A percentile compares a stretch with the other conserved stretches of the same genome.
Conservation (phyloP, 768 basidiomycete genomes). For the Podaxis sp. region DNA sequence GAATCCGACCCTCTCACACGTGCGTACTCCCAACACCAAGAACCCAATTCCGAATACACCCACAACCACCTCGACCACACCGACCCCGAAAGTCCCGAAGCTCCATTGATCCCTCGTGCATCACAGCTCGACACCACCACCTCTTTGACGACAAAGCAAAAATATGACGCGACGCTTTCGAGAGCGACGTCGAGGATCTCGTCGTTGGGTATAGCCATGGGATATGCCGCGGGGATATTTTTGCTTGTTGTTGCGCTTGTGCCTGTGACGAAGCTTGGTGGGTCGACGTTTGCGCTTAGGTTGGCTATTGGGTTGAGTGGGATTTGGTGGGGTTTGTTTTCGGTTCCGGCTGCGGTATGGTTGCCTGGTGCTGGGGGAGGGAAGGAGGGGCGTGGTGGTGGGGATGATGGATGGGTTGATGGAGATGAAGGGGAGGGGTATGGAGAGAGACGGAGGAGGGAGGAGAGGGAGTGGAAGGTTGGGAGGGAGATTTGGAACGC, state of each 20-base stretch:
- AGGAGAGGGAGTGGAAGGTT: slow-evolving; percentile 36
- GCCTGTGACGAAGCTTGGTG: slow-evolving; percentile 69
- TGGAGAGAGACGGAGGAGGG: slow-evolving; percentile 10
- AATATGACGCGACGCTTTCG: slow-evolving; percentile 59
- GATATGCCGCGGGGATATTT: slow-evolving; percentile 80
- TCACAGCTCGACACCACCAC: background rate
- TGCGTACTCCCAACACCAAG: slow-evolving; percentile 11
- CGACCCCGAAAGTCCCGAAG: slow-evolving; percentile 23
- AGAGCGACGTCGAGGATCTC: slow-evolving; percentile 81
- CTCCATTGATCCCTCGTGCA: slow-evolving; percentile 33
- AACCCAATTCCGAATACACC: background rate
- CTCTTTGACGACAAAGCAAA: slow-evolving; percentile 18
- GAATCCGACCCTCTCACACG: slow-evolving; percentile 10
- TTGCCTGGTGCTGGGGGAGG: slow-evolving; percentile 42
- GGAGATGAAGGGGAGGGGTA: slow-evolving; percentile 13
- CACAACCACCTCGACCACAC: slow-evolving; percentile 13
- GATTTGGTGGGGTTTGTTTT: slow-evolving; percentile 83
- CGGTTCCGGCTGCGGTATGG: slow-evolving; percentile 74
- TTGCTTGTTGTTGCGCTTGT: slow-evolving; percentile 70
- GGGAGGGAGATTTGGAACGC: slow-evolving; percentile 39
- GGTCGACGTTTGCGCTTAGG: slow-evolving; percentile 74
- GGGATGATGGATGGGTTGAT: slow-evolving; percentile 2
- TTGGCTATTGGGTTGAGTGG: slow-evolving; percentile 85
- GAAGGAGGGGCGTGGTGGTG: slow-evolving; percentile 9
- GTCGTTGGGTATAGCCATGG: slow-evolving; percentile 79